Evolutionary conservation across 192 early-diverging fungal species (phyloP).

Genomic region (Podila epigama): DNA sequence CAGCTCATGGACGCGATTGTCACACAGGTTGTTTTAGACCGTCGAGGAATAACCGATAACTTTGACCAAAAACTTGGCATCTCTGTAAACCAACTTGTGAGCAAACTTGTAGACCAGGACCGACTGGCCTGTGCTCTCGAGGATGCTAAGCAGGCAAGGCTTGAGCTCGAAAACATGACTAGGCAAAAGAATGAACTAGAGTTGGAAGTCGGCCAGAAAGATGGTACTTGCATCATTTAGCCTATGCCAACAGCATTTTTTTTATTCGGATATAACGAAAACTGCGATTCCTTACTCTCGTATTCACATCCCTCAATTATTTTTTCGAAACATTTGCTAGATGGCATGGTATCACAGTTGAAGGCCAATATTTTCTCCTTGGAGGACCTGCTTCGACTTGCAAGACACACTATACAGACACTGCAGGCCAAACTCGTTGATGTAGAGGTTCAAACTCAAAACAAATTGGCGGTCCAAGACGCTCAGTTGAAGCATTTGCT

Average conservation of each 20-base stretch:
- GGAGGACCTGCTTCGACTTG: slow-evolving; percentile 77
- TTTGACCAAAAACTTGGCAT: slow-evolving; percentile 69
- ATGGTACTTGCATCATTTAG: slow-evolving; percentile 46
- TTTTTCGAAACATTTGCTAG: too few species aligned
- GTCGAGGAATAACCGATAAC: slow-evolving; percentile 64
- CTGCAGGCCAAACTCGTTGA: slow-evolving; percentile 76
- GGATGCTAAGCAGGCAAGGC: slow-evolving; percentile 70
- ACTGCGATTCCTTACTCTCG: background rate
- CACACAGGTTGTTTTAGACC: slow-evolving; percentile 81
- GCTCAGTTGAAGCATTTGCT: slow-evolving; percentile 73
- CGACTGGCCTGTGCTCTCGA: slow-evolving; percentile 68
- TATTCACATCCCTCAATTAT: background rate
- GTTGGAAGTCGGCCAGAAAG: slow-evolving; percentile 73
- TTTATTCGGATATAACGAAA: too few species aligned
- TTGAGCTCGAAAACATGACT: slow-evolving; percentile 70
- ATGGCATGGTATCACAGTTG: slow-evolving; percentile 69
- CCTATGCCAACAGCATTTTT: too few species aligned
- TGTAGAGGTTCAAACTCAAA: slow-evolving; percentile 69
- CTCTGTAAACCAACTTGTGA: slow-evolving; percentile 71
- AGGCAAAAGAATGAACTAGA: slow-evolving; percentile 78
- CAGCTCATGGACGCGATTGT: slow-evolving; percentile 81
- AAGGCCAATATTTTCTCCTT: slow-evolving; percentile 74
- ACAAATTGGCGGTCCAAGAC: slow-evolving; percentile 72
- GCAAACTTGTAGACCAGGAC: slow-evolving; percentile 82
- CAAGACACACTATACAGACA: slow-evolving; percentile 76